phyloP scores from a whole-genome alignment of 768 basidiomycete genomes.

The Boletus sp. region DNA sequence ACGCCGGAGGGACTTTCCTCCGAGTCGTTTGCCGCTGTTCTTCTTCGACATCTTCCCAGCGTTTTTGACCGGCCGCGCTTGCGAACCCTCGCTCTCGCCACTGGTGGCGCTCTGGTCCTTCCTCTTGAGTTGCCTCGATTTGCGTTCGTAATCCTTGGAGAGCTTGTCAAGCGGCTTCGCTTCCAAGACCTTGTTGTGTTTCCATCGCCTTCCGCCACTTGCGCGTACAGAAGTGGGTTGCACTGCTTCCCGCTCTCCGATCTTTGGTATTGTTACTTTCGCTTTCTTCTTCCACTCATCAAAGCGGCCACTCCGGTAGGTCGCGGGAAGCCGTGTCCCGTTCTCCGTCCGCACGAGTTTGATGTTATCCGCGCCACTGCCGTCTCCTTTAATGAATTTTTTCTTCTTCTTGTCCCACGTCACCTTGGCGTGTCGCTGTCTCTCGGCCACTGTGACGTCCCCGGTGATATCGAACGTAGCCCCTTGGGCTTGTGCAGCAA shows the following conservation, averaged over 20 bases:
- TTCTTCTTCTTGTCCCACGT: conserved; percentile 98
- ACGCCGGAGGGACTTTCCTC: conserved; percentile 57
- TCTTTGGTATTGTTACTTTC: conserved; percentile 66
- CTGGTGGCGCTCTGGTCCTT: conserved; percentile 38
- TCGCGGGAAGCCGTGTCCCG: conserved; percentile 86
- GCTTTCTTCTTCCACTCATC: conserved; percentile 92
- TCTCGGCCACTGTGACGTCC: conserved; percentile 60
- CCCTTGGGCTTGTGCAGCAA: conserved; percentile 77
- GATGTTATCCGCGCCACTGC: conserved; percentile 86
- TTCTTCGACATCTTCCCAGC: conserved; percentile 35
- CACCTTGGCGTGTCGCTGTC: conserved; percentile 56
- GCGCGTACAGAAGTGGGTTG: conserved; percentile 26
- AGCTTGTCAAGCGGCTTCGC: conserved; percentile 81
- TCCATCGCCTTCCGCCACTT: conserved; percentile 60
- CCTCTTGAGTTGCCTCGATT: conserved; percentile 60
- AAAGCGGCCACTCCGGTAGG: conserved; percentile 90
- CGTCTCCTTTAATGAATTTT: conserved; percentile 85
- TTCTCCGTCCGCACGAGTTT: conserved; percentile 93
- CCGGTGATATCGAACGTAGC: conserved; percentile 81
- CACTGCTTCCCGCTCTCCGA: conserved; percentile 78
- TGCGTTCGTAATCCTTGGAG: conserved; percentile 71
- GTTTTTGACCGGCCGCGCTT: conserved; percentile 18
- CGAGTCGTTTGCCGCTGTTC: conserved; percentile 42
- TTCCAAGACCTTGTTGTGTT: conserved; percentile 61
- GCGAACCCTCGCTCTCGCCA: conserved; percentile 26